Evolutionary conservation across 2,329 filamentous ascomycete species (phyloP).

Genomic region (Cercospora berteroae): DNA sequence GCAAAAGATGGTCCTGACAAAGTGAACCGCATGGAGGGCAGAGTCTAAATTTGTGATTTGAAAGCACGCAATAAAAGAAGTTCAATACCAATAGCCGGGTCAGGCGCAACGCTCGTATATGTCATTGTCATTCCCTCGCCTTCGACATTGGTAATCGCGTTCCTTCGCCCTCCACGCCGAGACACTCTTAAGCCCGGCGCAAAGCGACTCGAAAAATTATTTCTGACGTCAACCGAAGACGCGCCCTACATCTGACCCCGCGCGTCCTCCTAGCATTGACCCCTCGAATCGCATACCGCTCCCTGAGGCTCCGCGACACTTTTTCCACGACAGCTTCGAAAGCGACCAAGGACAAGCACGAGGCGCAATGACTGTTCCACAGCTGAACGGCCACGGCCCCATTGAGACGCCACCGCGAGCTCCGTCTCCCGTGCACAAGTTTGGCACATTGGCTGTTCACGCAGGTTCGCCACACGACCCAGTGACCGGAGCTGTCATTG

Average conservation of each 20-base stretch:
- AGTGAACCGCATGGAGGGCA: conserved; percentile 2
- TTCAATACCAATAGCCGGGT: neutral
- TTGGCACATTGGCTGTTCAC: conserved; percentile 93
- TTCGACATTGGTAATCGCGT: conserved; percentile 9
- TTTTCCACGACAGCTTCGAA: neutral
- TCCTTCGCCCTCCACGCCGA: neutral
- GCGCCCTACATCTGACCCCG: neutral
- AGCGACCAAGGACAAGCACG: neutral
- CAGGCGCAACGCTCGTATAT: neutral
- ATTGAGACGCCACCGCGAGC: conserved; percentile 73
- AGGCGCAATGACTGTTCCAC: conserved; percentile 27
- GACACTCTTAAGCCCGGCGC: neutral
- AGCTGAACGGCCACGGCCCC: conserved; percentile 37
- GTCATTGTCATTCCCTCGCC: conserved; percentile 2
- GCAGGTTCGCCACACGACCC: conserved; percentile 90
- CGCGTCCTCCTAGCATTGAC: neutral
- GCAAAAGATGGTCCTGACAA: neutral
- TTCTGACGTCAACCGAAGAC: neutral
- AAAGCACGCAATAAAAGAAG: conserved; percentile 7
- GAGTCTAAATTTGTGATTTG: conserved; percentile 6
- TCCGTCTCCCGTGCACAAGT: conserved; percentile 71
- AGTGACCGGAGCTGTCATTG: conserved; percentile 89
- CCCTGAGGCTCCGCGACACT: neutral
- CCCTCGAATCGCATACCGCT: neutral
- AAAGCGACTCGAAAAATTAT: conserved; percentile 4